Evolutionary conservation across 2,329 filamentous ascomycete genomes (phyloP).

Genomic region (Cordyceps farinosa): DNA sequence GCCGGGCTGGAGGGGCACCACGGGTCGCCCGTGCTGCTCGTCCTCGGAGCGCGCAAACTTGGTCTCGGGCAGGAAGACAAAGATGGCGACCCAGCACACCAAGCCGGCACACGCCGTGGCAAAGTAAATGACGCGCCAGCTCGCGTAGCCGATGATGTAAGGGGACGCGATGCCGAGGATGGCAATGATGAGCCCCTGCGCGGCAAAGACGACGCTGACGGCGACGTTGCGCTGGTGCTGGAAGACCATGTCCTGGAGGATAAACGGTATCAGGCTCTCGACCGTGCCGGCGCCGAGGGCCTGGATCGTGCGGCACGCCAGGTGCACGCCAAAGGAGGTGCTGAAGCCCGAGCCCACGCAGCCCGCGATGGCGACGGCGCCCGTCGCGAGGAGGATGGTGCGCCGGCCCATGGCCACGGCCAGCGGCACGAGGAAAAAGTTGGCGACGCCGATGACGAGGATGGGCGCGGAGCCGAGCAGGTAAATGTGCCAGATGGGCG

Average conservation of each 20-base stretch:
- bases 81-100: slow-evolving; percentile 31
- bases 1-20: slow-evolving; percentile 26
- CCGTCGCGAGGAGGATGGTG: slow-evolving; percentile 33
- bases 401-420: slow-evolving; percentile 35
- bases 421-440: slow-evolving; percentile 35
- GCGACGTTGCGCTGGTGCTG: slow-evolving; percentile 36
- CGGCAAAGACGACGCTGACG: slow-evolving; percentile 30
- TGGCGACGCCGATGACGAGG: slow-evolving; percentile 34
- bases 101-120: slow-evolving; percentile 30
- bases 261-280: slow-evolving; percentile 35
- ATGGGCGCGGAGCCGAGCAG: slow-evolving; percentile 34
- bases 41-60: slow-evolving; percentile 29
- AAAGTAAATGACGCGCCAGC: slow-evolving; percentile 36
- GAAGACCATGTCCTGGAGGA: slow-evolving; percentile 38
- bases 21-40: slow-evolving; percentile 26
- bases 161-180: slow-evolving; percentile 29
- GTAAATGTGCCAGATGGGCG: slow-evolving; percentile 28
- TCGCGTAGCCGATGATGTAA: slow-evolving; percentile 28
- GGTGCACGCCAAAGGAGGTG: slow-evolving; percentile 27
- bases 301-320: slow-evolving; percentile 32
- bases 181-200: slow-evolving; percentile 30
- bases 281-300: slow-evolving; percentile 35
- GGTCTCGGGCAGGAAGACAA: slow-evolving; percentile 34
- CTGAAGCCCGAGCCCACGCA: slow-evolving; percentile 35
- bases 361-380: slow-evolving; percentile 32